These are phyloP conservation scores for Claviceps maximensis DNA, from an alignment of 2,329 filamentous ascomycete species.

Conservation along the genomic window DNA sequence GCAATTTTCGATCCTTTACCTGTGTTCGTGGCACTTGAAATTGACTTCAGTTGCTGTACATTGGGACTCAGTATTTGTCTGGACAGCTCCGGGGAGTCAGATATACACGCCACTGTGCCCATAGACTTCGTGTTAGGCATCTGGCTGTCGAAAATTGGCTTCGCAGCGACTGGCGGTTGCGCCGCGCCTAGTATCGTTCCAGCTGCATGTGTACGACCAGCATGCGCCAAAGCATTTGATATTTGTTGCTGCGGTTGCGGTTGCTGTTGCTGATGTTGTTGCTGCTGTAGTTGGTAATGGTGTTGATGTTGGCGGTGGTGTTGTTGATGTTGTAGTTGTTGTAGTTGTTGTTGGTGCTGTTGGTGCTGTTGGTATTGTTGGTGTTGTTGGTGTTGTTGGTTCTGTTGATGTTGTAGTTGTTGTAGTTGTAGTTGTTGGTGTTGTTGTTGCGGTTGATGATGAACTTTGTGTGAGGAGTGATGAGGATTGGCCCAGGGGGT, in stretches of 20 bases:
- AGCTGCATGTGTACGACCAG: slow-evolving; percentile 7
- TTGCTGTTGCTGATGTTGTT: background rate
- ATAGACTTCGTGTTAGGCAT: slow-evolving; percentile 15
- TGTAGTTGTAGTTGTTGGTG: background rate
- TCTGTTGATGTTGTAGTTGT: background rate
- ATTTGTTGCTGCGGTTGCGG: slow-evolving; percentile 21
- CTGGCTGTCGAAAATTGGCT: slow-evolving; percentile 12
- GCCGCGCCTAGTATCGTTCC: background rate
- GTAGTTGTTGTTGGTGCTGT: background rate
- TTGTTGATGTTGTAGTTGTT: background rate
- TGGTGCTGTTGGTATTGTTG: no score
- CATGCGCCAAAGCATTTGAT: slow-evolving; percentile 11
- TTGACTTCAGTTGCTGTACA: slow-evolving; percentile 21
- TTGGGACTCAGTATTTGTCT: slow-evolving; percentile 22
- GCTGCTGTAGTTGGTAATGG: background rate
- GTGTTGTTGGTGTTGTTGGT: background rate
- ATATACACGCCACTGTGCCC: slow-evolving; percentile 15
- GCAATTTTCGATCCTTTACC: slow-evolving; percentile 23
- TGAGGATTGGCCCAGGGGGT: slow-evolving; percentile 90
- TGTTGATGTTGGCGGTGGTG: background rate
- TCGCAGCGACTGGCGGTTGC: slow-evolving; percentile 11
- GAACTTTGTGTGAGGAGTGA: slow-evolving; percentile 51
- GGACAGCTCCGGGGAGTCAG: slow-evolving; percentile 32
- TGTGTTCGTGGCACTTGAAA: slow-evolving; percentile 17
- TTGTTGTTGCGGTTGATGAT: slow-evolving; percentile 8